phyloP scores from a whole-genome alignment of 257 asterid genomes.

The Misopates orontium region DNA sequence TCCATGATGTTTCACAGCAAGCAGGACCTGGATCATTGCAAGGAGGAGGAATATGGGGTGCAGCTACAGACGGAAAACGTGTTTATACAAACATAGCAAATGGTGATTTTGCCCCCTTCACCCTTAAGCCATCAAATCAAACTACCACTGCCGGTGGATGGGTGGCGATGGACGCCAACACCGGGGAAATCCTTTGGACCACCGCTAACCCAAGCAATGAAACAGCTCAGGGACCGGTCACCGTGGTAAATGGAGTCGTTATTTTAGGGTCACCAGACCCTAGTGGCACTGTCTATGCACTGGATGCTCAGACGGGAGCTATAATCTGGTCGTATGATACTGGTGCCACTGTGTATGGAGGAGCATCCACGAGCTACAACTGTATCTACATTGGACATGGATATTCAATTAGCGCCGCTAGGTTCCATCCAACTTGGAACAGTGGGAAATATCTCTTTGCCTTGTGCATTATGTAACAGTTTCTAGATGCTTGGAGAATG shows the following conservation, averaged over 20 bases:
- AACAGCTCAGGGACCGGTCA: constrained; percentile 61
- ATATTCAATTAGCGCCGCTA: constrained; percentile 51
- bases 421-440: constrained; percentile 75
- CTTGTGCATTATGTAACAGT: constrained; percentile 46
- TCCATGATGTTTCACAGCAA: constrained; percentile 25
- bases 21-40: constrained; percentile 73
- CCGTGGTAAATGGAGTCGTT: constrained; percentile 59
- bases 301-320: constrained; percentile 63
- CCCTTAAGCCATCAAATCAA: constrained; percentile 49
- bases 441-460: constrained; percentile 68
- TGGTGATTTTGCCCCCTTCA: constrained; percentile 39
- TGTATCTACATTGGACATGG: constrained; percentile 76
- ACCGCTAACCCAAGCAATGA: constrained; percentile 80
- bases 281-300: constrained; percentile 65
- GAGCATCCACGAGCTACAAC: constrained; percentile 72
- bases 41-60: constrained; percentile 88
- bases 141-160: constrained; percentile 75
- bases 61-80: constrained; percentile 60
- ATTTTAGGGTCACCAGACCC: constrained; percentile 68
- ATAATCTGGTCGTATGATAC: constrained; percentile 59
- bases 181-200: constrained; percentile 66
- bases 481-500: too few species aligned
- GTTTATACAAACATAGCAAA: constrained; percentile 72
- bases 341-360: constrained; percentile 73
- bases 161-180: constrained; percentile 78